These are phyloP conservation scores for Periconia digitata DNA, from an alignment of 2,329 filamentous ascomycete species.

Conservation along the genomic window DNA sequence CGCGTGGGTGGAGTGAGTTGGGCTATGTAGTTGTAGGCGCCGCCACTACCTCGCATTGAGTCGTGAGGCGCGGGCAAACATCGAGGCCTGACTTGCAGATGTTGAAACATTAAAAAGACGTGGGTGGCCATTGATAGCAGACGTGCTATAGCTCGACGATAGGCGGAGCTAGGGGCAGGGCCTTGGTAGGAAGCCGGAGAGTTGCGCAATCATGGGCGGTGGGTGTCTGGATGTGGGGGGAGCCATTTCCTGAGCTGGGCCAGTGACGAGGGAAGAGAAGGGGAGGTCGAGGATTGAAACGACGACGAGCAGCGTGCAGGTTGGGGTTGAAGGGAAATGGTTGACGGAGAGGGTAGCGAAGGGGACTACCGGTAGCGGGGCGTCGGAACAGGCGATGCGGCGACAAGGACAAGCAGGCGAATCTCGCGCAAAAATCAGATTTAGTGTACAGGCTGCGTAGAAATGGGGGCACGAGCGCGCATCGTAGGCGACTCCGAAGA, in stretches of 20 bases:
- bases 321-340: constrained; percentile 4
- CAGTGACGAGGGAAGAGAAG: constrained; percentile 26
- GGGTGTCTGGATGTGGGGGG: background rate
- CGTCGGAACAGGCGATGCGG: constrained; percentile 19
- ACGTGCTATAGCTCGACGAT: constrained; percentile 26
- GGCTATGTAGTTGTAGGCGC: background rate
- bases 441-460: constrained; percentile 4
- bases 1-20: background rate
- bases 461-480: background rate
- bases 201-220: background rate
- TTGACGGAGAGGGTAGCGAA: background rate
- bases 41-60: background rate
- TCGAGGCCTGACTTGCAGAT: constrained; percentile 17
- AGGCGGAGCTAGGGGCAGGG: constrained; percentile 24
- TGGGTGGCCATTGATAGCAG: constrained; percentile 37
- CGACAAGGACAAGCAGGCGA: constrained; percentile 8
- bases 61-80: constrained; percentile 32
- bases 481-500: constrained; percentile 27
- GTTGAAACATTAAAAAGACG: constrained; percentile 35
- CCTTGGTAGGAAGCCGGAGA: constrained; percentile 6
- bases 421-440: constrained; percentile 6
- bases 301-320: constrained; percentile 14
- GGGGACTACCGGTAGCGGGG: constrained; percentile 13
- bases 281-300: constrained; percentile 30
- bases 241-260: constrained; percentile 13